Evolutionary conservation across 495 filamentous ascomycete genomes (phyloP), one percentile per base, ranked within the genome.

Genomic region (Hyaloscypha variabilis): DNA sequence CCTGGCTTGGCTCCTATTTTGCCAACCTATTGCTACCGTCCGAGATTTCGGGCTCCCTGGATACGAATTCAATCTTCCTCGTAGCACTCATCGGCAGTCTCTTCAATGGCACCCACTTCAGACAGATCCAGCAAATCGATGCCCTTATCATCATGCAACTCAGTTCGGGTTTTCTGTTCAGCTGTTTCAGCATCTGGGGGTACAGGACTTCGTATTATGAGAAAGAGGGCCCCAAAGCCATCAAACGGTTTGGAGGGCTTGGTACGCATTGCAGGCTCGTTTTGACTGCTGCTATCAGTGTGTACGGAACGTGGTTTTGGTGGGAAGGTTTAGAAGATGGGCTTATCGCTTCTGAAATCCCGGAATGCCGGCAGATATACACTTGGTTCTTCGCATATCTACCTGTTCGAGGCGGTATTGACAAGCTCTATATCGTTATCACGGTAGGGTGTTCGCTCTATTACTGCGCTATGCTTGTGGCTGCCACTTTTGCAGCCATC

Each of bases 301-400:
- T 70, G 10, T 74, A 65, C 31, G 72, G 70, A 0, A 23, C 69
- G 25, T 74, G 72, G 72, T 74, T 74, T 65, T 74, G 72, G 72
- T 36, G 68, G 59, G 57, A 64, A 24, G 67, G 67, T 19, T 60
- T 66, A 4, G 54, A 65, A 24, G 69, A 73, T 50, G 64, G 60
- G 0, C 24, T 56, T 34, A 58, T 65, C 0, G 51, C 60, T 30
- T 58, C 64, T 5, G 70, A 73, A 36, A 21, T 42, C 3, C 39
- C 52, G 23, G 63, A 68, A 56, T 74, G 72, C 58, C 17, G n/a
- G 8, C 31, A 28, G 19, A 29, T 72, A 25, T 74, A 63, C 63
- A 74, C 72, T 39, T 74, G 68, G 61, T 70, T 74, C 63, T 74
- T 74, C 36, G 53, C 61, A 63, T 39, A 74, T 64, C 60, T 13